These are phyloP conservation scores for Starmerella apis DNA, from an alignment of 805 yeast species.

Conservation along the genomic window DNA sequence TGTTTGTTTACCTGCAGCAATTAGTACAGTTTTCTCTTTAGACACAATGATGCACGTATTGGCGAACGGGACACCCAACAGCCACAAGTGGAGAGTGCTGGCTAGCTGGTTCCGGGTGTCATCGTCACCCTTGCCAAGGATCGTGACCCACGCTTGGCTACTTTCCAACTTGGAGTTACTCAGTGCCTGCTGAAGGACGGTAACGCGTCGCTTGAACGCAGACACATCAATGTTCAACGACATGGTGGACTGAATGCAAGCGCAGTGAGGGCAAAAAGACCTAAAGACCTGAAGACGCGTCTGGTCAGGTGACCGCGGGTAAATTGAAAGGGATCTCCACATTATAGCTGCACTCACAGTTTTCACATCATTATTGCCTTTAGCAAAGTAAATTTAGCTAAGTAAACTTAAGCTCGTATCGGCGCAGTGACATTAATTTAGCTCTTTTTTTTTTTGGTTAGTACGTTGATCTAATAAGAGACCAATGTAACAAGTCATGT, in stretches of 20 bases:
- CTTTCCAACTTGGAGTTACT: slow-evolving; percentile 33
- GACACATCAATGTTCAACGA: slow-evolving; percentile 27
- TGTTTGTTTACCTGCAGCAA: slow-evolving; percentile 78
- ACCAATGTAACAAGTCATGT: too few species aligned
- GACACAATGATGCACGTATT: slow-evolving; percentile 68
- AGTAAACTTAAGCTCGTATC: too few species aligned
- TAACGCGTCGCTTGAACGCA: slow-evolving; percentile 30
- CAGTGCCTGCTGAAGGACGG: slow-evolving; percentile 26
- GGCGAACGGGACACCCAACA: slow-evolving; percentile 91
- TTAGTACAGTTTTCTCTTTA: slow-evolving; percentile 46
- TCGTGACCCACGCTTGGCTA: slow-evolving; percentile 47
- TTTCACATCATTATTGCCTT: too few species aligned
- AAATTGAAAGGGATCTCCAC: too few species aligned
- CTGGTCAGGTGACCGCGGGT: not conserved
- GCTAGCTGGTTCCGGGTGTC: slow-evolving; percentile 85
- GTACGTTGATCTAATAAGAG: not conserved
- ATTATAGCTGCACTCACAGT: too few species aligned
- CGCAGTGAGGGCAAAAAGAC: not conserved
- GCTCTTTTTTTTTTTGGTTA: not conserved
- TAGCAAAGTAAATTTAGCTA: too few species aligned
- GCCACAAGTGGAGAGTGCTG: slow-evolving; percentile 73
- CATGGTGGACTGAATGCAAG: slow-evolving; percentile 10
- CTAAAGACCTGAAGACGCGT: slow-evolving; percentile 4
- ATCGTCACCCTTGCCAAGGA: slow-evolving; percentile 77
- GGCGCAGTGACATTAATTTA: too few species aligned